Evolutionary conservation across 2,329 filamentous ascomycete species (phyloP), one percentile per base, ranked within the genome.

Genomic region (Polytolypa hystricis): DNA sequence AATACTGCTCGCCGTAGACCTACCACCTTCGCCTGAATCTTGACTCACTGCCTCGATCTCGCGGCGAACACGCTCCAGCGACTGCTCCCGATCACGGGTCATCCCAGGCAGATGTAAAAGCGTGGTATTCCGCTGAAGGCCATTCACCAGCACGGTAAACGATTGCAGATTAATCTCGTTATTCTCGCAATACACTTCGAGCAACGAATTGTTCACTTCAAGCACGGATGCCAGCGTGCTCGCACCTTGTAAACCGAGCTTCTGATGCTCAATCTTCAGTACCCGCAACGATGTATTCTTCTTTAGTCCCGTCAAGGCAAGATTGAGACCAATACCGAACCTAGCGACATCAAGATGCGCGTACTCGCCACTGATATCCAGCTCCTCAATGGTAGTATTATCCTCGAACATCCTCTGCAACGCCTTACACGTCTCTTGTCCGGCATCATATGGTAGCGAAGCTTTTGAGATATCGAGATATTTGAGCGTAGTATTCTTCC

Each of bases 121-220:
- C 0, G 71, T 73, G 2, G 67, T 70, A 48, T 84, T 84, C 28
- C 69, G 70, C 41, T 78, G 69, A n/a, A 84, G 58, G 12, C 77
- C 70, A 48, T 83, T 79, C 33, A 84, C 74, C 5, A 82, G 60
- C 35, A 78, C 75, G 0, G 77, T 81, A 44, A 81, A 78, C 1
- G 76, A 78, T 44, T 79, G 74, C n/a, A 82, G 64, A 30, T 77
- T 77, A 38, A 82, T 80, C 37, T 77, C 74, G 49, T 84, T 84
- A 53, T 80, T 76, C 43, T 80, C 78, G 54, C 79, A 84, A 47
- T 81, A 69, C 4, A 84, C 65, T 51, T 83, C 74, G 17, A 70
- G 66, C 4, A 84, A 59, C 1, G 70, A 72, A 2, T 57, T 64
- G 48, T 84, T 84, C 42, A 67, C 67, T 48, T 79, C 74, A 23